Evolutionary conservation across 164 flowering plant genomes (phyloP).

Genomic region (Umbilicus rupestris): DNA sequence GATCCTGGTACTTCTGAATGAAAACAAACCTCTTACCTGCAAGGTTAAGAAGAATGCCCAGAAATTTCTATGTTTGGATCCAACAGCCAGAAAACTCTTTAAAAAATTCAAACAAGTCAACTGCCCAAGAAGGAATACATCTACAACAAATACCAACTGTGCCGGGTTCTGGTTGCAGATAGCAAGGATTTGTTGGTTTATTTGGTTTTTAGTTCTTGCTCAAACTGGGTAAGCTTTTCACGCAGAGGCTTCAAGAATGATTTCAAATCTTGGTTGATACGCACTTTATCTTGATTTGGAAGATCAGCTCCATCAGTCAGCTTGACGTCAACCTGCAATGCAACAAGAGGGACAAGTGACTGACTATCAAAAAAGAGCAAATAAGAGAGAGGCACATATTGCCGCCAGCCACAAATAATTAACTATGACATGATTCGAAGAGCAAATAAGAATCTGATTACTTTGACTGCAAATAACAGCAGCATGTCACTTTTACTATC

Average conservation of each 20-base stretch:
- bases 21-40: too few species aligned
- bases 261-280: conserved; percentile 47
- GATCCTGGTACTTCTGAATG: too few species aligned
- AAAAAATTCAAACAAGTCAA: too few species aligned
- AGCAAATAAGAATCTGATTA: too few species aligned
- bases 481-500: too few species aligned
- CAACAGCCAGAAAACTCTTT: too few species aligned
- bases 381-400: neutral
- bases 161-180: too few species aligned
- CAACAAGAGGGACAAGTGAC: neutral
- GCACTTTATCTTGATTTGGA: conserved; percentile 32
- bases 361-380: neutral
- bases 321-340: conserved; percentile 51
- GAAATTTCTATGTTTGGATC: too few species aligned
- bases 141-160: too few species aligned
- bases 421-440: neutral
- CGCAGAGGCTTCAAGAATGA: conserved; percentile 66
- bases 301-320: conserved; percentile 59
- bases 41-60: too few species aligned
- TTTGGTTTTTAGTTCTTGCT: conserved; percentile 72
- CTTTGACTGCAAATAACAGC: too few species aligned
- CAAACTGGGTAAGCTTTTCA: conserved; percentile 61
- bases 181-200: conserved; percentile 17
- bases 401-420: neutral
- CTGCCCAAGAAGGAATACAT: too few species aligned